Base-by-base conservation (phyloP, 78 protist species). In the Paratrimastix pyriformis region DNA sequence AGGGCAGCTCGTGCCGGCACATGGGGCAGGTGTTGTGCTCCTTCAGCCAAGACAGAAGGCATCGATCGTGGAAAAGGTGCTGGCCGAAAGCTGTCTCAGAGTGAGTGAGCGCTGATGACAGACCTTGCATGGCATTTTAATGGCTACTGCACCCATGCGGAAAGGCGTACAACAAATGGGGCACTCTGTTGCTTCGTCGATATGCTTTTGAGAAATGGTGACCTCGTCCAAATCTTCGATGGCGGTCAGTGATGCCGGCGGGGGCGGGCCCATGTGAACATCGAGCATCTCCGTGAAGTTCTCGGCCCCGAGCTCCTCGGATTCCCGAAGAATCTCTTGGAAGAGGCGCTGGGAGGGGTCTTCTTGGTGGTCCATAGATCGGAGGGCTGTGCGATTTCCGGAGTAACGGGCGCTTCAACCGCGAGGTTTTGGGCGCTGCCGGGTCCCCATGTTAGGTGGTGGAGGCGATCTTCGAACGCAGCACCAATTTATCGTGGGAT, bases 1-100 rank as follows among this genome's bases (percentile, higher is more conserved):
- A n/a, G n/a, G 83, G 83, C 5, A 80, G 71, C 58, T 80, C 84
- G 65, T 48, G 32, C 40, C 86, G 64, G 43, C 86, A 82, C 52
- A 35, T 60, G 39, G 86, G 86, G 38, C 86, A 82, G 7, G 86
- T 59, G 70, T 82, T 82, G 39, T 71, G 46, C 42, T 45, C 69
- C 39, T 82, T 74, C 29, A 82, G 52, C 86, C 86, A 82, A 7
- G 84, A 86, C 60, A 65, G 78, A 8, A 82, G 6, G 58, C 86
- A 82, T 8, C 84, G 83, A 11, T 64, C 26, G 40, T 82, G 86
- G 43, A 62, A 82, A 11, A 62, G 11, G 38, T 82, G 86, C 37
- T 84, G 24, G 72, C 86, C 84, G 39, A 87, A 87, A 7, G 39
- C 21, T 7, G 65, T 4, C 7, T 4, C 21, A 7, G 39, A 7